These are phyloP conservation scores for Acer negundo DNA, from an alignment of 345 rosid species.

Conservation along the genomic window DNA sequence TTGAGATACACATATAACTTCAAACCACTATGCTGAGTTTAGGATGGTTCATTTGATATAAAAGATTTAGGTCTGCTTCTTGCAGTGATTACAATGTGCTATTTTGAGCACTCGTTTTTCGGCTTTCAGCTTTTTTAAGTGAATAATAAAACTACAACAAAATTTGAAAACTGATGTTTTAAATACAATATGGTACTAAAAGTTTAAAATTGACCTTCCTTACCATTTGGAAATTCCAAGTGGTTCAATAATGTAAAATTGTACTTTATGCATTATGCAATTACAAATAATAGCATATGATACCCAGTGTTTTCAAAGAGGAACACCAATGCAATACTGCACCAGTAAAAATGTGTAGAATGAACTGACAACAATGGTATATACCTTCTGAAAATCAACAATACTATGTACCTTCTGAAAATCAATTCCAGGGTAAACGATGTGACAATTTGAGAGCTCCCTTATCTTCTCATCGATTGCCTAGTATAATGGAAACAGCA, in stretches of 20 bases:
- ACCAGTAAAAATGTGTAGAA: neutral
- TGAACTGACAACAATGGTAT: conserved; percentile 15
- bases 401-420: conserved; percentile 70
- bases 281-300: neutral
- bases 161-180: neutral
- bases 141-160: neutral
- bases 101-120: neutral
- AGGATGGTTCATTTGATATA: neutral
- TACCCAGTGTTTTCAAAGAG: neutral
- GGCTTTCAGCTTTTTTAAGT: neutral
- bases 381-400: neutral
- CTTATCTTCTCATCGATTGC: conserved; percentile 96
- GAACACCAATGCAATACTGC: conserved; percentile 14
- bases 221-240: neutral
- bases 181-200: neutral
- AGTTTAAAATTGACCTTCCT: neutral
- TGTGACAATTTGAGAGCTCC: conserved; percentile 92
- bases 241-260: neutral
- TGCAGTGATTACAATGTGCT: neutral
- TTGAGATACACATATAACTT: neutral
- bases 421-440: conserved; percentile 67
- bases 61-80: neutral
- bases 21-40: neutral
- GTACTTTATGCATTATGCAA: neutral
- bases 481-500: conserved; percentile 42